phyloP scores from a whole-genome alignment of 2,329 filamentous ascomycete genomes.

The Fusarium armeniacum region DNA sequence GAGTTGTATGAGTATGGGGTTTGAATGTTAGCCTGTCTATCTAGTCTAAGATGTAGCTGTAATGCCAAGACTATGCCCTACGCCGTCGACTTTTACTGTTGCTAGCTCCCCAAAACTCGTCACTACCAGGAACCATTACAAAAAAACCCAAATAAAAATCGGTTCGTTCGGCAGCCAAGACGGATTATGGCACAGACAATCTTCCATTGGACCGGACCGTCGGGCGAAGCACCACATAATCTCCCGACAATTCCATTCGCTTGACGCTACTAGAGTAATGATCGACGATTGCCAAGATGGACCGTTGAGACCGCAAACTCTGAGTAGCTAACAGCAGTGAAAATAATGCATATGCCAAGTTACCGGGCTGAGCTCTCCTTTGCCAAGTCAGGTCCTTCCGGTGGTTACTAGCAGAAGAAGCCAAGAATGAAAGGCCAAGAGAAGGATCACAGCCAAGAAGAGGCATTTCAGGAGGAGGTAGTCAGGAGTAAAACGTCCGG shows the following conservation, averaged over 20 bases:
- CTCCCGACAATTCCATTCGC: background rate
- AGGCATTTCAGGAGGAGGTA: background rate
- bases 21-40: background rate
- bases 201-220: background rate
- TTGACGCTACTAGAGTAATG: rapidly evolving
- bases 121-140: too few relatives aligned
- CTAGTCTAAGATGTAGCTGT: background rate
- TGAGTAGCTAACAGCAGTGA: background rate
- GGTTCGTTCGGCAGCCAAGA: slow-evolving; percentile 2
- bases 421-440: background rate
- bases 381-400: background rate
- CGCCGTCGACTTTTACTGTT: background rate
- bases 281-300: background rate
- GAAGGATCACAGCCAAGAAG: background rate
- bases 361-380: background rate
- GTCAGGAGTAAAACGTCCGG: background rate
- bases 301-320: background rate
- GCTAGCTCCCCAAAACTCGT: background rate
- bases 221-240: background rate
- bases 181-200: background rate
- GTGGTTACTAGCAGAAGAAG: background rate
- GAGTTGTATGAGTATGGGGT: slow-evolving; percentile 9
- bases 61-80: background rate
- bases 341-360: background rate
- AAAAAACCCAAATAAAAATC: too few relatives aligned